Percentiles rank a stretch among this genome's conserved stretches.
Evolutionary conservation across 495 filamentous ascomycete genomes (phyloP).

Genomic region (Hypomontagnella monticulosa): DNA sequence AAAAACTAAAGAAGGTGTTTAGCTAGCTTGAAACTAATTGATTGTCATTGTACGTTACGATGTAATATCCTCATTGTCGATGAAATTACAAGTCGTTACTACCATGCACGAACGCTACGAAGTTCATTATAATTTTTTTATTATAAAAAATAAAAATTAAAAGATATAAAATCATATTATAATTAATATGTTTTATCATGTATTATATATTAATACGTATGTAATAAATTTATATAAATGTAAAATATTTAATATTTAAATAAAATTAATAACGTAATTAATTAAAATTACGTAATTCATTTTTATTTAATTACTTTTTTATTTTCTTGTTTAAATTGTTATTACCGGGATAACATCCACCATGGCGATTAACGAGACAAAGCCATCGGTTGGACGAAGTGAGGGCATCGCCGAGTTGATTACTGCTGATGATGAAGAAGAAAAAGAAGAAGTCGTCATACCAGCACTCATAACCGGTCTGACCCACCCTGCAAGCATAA

Average conservation of each 20-base stretch:
- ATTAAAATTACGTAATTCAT: too few species aligned
- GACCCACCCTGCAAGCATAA: background rate
- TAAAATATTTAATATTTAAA: conserved; percentile 13
- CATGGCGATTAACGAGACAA: conserved; percentile 23
- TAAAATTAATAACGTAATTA: conserved; percentile 11
- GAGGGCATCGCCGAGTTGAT: conserved; percentile 24
- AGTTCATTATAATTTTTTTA: too few species aligned
- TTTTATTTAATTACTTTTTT: background rate
- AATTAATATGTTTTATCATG: conserved; percentile 14
- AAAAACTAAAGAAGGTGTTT: background rate
- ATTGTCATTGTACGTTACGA: background rate
- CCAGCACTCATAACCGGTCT: background rate
- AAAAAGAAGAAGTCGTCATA: conserved; percentile 4
- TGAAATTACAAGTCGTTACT: background rate
- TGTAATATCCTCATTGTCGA: background rate
- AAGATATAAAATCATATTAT: conserved; percentile 22
- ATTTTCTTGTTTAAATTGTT: conserved; percentile 12
- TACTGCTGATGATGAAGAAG: conserved; percentile 10
- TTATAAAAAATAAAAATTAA: conserved; percentile 1
- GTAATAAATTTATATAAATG: conserved; percentile 3
- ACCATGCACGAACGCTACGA: too few species aligned
- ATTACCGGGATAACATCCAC: conserved; percentile 12
- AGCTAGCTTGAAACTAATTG: background rate
- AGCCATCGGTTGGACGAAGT: background rate
- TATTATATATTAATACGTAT: background rate